A percentile compares a stretch with the other conserved stretches of the same genome.
Evolutionary conservation across 768 basidiomycete species (phyloP).

Genomic region (Lentinula edodes): DNA sequence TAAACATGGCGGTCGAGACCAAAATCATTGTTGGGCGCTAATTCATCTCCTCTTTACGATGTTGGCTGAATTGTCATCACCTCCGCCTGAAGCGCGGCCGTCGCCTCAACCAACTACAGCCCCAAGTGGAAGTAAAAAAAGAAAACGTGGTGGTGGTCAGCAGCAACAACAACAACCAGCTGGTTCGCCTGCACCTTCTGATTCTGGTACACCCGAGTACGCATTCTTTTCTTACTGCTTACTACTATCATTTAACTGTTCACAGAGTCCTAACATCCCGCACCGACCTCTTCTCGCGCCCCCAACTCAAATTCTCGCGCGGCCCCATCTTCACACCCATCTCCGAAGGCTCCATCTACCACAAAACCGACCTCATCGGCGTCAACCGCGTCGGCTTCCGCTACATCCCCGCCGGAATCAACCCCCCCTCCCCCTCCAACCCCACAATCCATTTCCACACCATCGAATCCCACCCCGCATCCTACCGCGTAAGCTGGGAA

Average conservation of each 20-base stretch:
- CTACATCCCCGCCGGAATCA: conserved; percentile 75
- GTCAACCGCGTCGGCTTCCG: conserved; percentile 76
- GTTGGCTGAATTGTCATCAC: conserved; percentile 28
- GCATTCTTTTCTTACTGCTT: conserved; percentile 9
- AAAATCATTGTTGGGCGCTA: too few species aligned
- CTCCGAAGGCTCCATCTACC: conserved; percentile 50
- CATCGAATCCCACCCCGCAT: conserved; percentile 71
- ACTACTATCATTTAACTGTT: conserved; percentile 4
- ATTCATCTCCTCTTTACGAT: conserved; percentile 10
- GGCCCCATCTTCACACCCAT: conserved; percentile 63
- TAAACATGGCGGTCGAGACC: too few species aligned
- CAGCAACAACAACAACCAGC: conserved; percentile 19
- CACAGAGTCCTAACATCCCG: conserved; percentile 55
- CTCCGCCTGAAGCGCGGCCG: conserved; percentile 16
- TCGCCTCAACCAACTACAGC: conserved; percentile 10
- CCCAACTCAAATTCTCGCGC: conserved; percentile 68
- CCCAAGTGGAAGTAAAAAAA: conserved; percentile 38
- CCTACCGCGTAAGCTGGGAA: conserved; percentile 82
- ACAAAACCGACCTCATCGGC: conserved; percentile 64
- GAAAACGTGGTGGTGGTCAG: conserved; percentile 43
- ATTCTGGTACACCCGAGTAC: conserved; percentile 38
- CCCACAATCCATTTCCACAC: conserved; percentile 63
- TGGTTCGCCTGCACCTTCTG: conserved; percentile 58
- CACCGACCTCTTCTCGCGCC: conserved; percentile 64
- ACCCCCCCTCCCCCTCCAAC: conserved; percentile 36